Evolutionary conservation across 805 yeast genomes (phyloP), one percentile per base, ranked within the genome.

Genomic region (Blastobotrys peoriensis): DNA sequence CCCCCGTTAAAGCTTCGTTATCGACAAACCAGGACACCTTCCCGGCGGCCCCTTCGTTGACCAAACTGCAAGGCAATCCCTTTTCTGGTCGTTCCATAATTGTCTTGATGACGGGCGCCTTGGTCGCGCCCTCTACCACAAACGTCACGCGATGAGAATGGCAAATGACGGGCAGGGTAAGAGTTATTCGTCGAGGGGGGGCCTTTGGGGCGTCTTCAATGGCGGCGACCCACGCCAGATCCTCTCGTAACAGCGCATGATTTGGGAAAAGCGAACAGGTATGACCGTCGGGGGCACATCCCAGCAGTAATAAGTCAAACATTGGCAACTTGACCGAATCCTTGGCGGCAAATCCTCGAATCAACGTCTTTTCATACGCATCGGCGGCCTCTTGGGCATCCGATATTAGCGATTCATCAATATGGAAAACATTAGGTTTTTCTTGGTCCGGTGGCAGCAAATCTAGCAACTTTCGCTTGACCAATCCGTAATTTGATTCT

Each of bases 211-310:
- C 95, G 47, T 87, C 83, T 51, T 78, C 83, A 5, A 91, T 94
- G 1, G 97, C 95, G 20, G 86, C 84, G 51, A 89, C 89, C 97
- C 98, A 91, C 1, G 97, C 97, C 54, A 83, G 75, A 50, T 82
- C 77, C 63, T 91, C 98, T 60, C 97, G 75, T 53, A 91, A 70
- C 45, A 85, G 83, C 54, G 86, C 93, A 59, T 86, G 93, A 61
- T 83, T 83, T 18, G 98, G 98, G 71, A 91, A 91, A 45, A 91
- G 74, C n/a, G 95, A 87, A 42, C 96, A 96, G 59, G 87, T 86
- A 64, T 91, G 98, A 18, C 98, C 98, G 64, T 91, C 98, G 2
- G 98, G 98, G 0, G 98, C 98, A 71, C 98, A 91, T 20, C 98
- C 98, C 47, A 93, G 72, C 53, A 93, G 70, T 50, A 93, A 76